Conservation (phyloP, 257 asterid genomes). For the Jacaranda copaia region DNA sequence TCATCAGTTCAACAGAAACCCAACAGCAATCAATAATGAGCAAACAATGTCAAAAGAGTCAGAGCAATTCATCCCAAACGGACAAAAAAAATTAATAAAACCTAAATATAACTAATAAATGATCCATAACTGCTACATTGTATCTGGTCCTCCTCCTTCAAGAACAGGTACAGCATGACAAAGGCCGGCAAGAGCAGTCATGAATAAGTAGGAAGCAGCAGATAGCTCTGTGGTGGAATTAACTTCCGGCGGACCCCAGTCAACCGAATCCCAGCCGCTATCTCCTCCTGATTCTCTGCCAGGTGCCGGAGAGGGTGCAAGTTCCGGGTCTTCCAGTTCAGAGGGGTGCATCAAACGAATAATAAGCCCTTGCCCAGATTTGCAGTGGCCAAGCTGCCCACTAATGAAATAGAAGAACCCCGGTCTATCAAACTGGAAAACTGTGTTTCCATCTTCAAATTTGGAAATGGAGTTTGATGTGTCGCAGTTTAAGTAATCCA, state of each 20-base stretch:
- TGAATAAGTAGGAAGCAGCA: slow-evolving; percentile 37
- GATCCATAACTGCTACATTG: background rate
- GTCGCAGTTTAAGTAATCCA: slow-evolving; percentile 60
- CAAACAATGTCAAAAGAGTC: slow-evolving; percentile 2
- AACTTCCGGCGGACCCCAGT: slow-evolving; percentile 36
- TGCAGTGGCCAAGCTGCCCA: slow-evolving; percentile 67
- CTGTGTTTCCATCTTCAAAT: slow-evolving; percentile 59
- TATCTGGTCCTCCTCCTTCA: slow-evolving; percentile 32
- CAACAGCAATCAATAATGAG: background rate
- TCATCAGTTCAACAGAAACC: background rate
- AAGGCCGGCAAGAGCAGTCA: slow-evolving; percentile 42
- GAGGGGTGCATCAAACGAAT: slow-evolving; percentile 72
- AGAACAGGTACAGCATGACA: slow-evolving; percentile 39
- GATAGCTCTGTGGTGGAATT: slow-evolving; percentile 41
- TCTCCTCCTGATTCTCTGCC: slow-evolving; percentile 25
- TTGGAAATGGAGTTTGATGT: slow-evolving; percentile 57
- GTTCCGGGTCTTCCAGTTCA: slow-evolving; percentile 39
- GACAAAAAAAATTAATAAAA: no score
- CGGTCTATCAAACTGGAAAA: slow-evolving; percentile 52
- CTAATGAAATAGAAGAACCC: slow-evolving; percentile 82
- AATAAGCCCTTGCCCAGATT: slow-evolving; percentile 63
- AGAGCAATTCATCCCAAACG: no score
- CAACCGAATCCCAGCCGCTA: slow-evolving; percentile 28
- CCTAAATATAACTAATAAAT: background rate
- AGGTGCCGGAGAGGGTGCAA: slow-evolving; percentile 46